phyloP scores from a whole-genome alignment of 1,284 basidiomycete genomes.

The Butyriboletus pseudospeciosus region DNA sequence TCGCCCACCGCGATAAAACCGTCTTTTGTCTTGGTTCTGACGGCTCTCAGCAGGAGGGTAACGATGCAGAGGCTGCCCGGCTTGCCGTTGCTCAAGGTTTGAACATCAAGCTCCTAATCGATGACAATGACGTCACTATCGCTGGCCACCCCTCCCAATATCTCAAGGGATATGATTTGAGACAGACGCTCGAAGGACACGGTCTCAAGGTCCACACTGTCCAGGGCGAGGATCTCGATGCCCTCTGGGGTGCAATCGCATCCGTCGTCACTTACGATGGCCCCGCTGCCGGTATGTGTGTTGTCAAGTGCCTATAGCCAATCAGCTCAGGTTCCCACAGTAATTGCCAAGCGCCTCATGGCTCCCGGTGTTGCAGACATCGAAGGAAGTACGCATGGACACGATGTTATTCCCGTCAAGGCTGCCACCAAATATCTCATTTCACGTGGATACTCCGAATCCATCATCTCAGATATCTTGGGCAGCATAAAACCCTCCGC shows the following conservation, averaged over 20 bases:
- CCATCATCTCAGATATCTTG: slow-evolving; percentile 51
- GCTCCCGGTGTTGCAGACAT: slow-evolving; percentile 75
- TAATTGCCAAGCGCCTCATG: slow-evolving; percentile 74
- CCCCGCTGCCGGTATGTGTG: slow-evolving; percentile 64
- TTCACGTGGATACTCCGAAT: slow-evolving; percentile 57
- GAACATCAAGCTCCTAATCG: slow-evolving; percentile 80
- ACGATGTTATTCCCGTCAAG: slow-evolving; percentile 80
- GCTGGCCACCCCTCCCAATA: slow-evolving; percentile 82
- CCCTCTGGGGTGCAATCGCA: slow-evolving; percentile 64
- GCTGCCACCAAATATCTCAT: slow-evolving; percentile 69
- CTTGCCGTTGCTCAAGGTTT: slow-evolving; percentile 76
- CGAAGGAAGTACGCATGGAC: slow-evolving; percentile 72
- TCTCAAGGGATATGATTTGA: slow-evolving; percentile 69
- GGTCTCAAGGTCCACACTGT: slow-evolving; percentile 70
- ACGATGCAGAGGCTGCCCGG: slow-evolving; percentile 83
- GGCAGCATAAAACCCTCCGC: slow-evolving; percentile 59
- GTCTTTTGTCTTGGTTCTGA: slow-evolving; percentile 82
- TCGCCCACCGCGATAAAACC: slow-evolving; percentile 72
- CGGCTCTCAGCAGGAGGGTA: slow-evolving; percentile 84
- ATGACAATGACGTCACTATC: slow-evolving; percentile 86
- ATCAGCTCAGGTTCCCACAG: slow-evolving; percentile 24
- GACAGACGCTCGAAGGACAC: slow-evolving; percentile 72
- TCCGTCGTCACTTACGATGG: slow-evolving; percentile 56
- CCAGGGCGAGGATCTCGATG: slow-evolving; percentile 73
- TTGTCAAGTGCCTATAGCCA: background rate